Base-by-base conservation (phyloP, 345 rosid genomes). In the Ceriops zippeliana region DNA sequence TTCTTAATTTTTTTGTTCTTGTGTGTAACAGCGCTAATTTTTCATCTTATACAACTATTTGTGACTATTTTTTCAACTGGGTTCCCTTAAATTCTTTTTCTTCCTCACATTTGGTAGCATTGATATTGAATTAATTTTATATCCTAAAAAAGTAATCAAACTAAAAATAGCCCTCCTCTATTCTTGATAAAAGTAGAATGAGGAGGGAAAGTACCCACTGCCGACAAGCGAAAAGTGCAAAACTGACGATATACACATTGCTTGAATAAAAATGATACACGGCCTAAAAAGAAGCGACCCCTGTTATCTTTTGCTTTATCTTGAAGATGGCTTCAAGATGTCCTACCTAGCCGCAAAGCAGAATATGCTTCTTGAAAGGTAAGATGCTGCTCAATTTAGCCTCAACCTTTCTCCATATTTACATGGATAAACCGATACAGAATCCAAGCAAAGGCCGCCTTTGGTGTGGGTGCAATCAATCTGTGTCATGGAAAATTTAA, bases 381-480 rank as follows among this genome's bases (percentile, higher is more conserved):
- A 68, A 79, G 76, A 59, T 63, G 75, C 73, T 32, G 66, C 61
- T 83, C 59, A 90, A 90, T 85, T 75, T 73, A 67, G 85, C 82
- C 61, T 79, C 61, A 90, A 71, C 61, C 75, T 78, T 80, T 83
- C 79, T 54, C 54, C 81, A 61, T 63, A 21, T 42, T 70, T 81
- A 76, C 76, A 75, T 3, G 98, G 98, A 61, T 78, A 79, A 17
- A 93, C 75, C 60, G 87, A 74, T 62, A 89, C 88, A 61, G 83
- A 75, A 72, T 93, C 98, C 51, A 93, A 65, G 65, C 93, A 86
- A 6, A 93, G 75, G n/a, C 98, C 98, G 17, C 98, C 98, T 82
- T 93, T 93, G 16, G 96, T 85, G 80, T 90, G 98, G 47, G 98
- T 93, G 71, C 98, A 93, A 73, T 93, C 97, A 32, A 93, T 93